Evolutionary conservation across 2,329 filamentous ascomycete species (phyloP), one percentile per base, ranked within the genome.

Genomic region (Clarireedia hainanense): DNA sequence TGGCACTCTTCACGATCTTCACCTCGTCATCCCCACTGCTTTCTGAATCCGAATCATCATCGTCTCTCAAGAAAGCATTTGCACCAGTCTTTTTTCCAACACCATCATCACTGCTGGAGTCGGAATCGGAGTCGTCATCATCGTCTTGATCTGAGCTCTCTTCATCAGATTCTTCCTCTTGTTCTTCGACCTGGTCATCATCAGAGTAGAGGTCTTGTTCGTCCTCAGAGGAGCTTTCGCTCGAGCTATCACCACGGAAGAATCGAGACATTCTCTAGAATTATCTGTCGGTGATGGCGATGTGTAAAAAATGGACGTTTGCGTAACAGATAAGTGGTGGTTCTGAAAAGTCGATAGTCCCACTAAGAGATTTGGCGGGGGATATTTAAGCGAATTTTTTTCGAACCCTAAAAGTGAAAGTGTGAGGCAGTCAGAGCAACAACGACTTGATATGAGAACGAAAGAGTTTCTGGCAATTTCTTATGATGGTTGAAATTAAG

Each of bases 221-320:
- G 67, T 96, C 92, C 69, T 80, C 83, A 62, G 90, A 95, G 80
- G 89, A 90, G 78, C 84, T 91, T 76, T 96, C 91, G 80, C 84
- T 89, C 70, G 92, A 96, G 84, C 91, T 96, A 76, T 95, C 91
- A 73, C 88, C 88, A 75, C 90, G 88, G 81, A 97, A 97, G 77
- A 97, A 99, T 78, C 91, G 88, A 81, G 94, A 97, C 88, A 92
- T 94, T 24, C 61, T 71, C 88, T 76, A 72, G 37, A 17, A 48
- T 6, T 48, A 20, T n/a, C 14, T n/a, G 27, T n/a, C 17, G 49
- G 34, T 40, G 20, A 17, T 12, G 23, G 47, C 48, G 30, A 30
- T 27, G 43, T 15, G 23, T 23, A 47, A 26, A 26, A 26, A 15
- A 47, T 47, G 12, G 26, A 47, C 15, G 9, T 34, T 34, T 34